Evolutionary conservation across 371 early-diverging fungal species (phyloP), one percentile per base, ranked within the genome.

Genomic region (Circinella minor): DNA sequence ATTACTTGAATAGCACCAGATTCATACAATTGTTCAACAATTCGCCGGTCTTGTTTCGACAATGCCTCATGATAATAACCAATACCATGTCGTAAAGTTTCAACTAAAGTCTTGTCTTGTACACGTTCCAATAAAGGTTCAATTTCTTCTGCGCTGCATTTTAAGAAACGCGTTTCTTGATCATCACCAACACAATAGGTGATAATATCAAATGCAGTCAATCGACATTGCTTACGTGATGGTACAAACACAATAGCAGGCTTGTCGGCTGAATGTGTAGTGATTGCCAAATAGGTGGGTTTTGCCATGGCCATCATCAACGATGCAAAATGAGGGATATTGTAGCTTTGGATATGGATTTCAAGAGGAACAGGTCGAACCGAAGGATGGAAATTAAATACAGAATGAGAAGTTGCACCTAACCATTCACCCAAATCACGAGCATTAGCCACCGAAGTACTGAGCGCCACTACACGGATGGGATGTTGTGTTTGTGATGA

Each of bases 391-490:
- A 98, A 99, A 77, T 96, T 99, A 81, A 93, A 97, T 6, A 93
- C 91, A 9, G 90, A 84, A 13, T 89, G 84, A 7, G 85, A 76
- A 0, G 91, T 85, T 0, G 93, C 93, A 38, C 97, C 98, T 62
- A 99, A 91, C 99, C 99, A 99, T 72, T 94, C 95, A 8, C 95
- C 98, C 61, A 99, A 77, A 78, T 99, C 99, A 38, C 92, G 87
- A 37, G 98, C 98, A 77, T 99, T 98, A 17, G 97, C 95, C 55
- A 99, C 75, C 0, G 96, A 92, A 1, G 95, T 91, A 61, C 94
- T 89, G 72, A 98, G 80, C 9, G 92, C 96, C 15, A 99, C 92
- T 61, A 98, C 89, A n/a, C 99, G 93, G 65, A 97, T 92, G 43
- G 87, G 77, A 18, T 83, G 81, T 68, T 94, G 91, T 4, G 92